Conservation (phyloP, 1,139 yeast species). For the Debaryomycetaceae sp. region DNA sequence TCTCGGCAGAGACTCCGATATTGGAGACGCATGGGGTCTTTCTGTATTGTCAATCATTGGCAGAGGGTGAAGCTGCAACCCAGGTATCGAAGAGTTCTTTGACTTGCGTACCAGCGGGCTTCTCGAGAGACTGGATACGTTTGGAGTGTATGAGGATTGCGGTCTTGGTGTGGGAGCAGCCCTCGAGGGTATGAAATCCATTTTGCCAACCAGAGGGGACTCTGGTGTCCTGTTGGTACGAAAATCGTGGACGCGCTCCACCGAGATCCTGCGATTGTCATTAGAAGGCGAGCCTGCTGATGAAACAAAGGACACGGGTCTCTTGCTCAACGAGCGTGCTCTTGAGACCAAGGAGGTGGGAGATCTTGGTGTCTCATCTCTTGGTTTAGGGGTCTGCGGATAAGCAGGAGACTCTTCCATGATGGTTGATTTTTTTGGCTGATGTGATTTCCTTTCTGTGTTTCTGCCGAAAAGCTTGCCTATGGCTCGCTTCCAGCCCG, state of each 20-base stretch:
- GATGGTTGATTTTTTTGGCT: too few relatives aligned
- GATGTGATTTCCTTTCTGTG: not conserved
- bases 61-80: not conserved
- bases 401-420: too few relatives aligned
- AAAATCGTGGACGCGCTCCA: not conserved
- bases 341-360: not conserved
- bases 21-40: not conserved
- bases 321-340: not conserved
- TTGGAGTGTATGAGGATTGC: not conserved
- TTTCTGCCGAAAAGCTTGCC: not conserved
- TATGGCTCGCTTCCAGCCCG: not conserved
- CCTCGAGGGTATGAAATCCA: not conserved
- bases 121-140: not conserved
- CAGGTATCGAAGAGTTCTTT: not conserved
- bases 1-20: not conserved
- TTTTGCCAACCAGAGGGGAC: not conserved
- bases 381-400: not conserved
- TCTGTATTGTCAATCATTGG: not conserved
- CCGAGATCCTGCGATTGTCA: not conserved
- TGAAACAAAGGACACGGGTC: not conserved
- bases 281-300: not conserved
- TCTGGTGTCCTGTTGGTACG: not conserved
- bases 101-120: not conserved
- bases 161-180: not conserved
- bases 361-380: not conserved